Conservation (phyloP, 805 yeast genomes). For the Suhomyces sp. region DNA sequence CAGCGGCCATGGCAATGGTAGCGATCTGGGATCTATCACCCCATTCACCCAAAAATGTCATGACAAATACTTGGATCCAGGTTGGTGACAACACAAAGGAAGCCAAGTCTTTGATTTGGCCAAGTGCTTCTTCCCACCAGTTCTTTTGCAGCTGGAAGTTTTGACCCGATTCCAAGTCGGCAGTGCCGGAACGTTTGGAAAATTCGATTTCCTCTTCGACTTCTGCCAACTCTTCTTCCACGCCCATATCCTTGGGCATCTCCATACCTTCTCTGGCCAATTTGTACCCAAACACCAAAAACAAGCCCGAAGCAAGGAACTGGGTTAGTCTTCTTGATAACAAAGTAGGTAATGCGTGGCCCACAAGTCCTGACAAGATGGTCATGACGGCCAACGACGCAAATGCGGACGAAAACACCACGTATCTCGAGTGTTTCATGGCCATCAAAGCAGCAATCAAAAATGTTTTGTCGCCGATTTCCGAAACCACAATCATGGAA, state of each 20-base stretch:
- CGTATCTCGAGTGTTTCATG: slow-evolving; percentile 79
- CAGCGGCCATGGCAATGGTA: slow-evolving; percentile 98
- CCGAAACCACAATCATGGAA: slow-evolving; percentile 92
- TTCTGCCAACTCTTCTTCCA: slow-evolving; percentile 93
- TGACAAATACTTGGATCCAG: slow-evolving; percentile 90
- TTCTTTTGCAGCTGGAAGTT: slow-evolving; percentile 7
- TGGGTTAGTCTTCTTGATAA: slow-evolving; percentile 79
- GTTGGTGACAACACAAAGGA: slow-evolving; percentile 73
- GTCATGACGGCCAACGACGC: slow-evolving; percentile 88
- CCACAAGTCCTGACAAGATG: slow-evolving; percentile 81
- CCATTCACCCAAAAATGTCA: slow-evolving; percentile 98
- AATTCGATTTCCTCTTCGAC: slow-evolving; percentile 90
- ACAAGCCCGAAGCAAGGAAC: slow-evolving; percentile 74
- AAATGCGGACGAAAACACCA: slow-evolving; percentile 89
- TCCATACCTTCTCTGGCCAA: slow-evolving; percentile 76
- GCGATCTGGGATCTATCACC: slow-evolving; percentile 99
- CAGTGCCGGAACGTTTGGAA: slow-evolving; percentile 48
- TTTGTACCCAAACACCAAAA: slow-evolving; percentile 77
- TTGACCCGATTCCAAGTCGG: slow-evolving; percentile 60
- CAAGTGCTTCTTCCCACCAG: slow-evolving; percentile 28
- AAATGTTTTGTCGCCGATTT: slow-evolving; percentile 96
- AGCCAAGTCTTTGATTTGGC: slow-evolving; percentile 53
- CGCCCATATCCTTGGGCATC: slow-evolving; percentile 81
- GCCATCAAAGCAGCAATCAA: slow-evolving; percentile 97
- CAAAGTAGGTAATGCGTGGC: slow-evolving; percentile 84